Conservation (phyloP, 2,329 filamentous ascomycete genomes). For the Monosporascus sp. region DNA sequence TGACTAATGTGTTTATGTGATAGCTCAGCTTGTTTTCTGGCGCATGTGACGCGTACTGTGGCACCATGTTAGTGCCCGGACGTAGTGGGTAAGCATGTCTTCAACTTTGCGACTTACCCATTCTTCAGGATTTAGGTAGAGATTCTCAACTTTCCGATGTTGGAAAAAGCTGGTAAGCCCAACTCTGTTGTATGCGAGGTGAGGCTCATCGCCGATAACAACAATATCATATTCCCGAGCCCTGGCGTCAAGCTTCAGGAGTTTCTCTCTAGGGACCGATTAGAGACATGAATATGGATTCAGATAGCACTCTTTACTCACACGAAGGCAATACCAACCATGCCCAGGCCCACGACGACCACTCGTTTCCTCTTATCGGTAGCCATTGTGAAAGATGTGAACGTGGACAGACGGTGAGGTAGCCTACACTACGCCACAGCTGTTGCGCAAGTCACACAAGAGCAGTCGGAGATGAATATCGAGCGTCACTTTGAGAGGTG, state of each 20-base stretch:
- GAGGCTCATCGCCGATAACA: slow-evolving; percentile 82
- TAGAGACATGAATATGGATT: slow-evolving; percentile 1
- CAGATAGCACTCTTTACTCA: slow-evolving; percentile 39
- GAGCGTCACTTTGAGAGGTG: too few relatives aligned
- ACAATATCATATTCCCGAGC: slow-evolving; percentile 72
- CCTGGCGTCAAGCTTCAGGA: slow-evolving; percentile 78
- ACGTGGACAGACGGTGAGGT: neutral
- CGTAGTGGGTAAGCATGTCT: neutral
- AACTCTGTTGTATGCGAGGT: slow-evolving; percentile 88
- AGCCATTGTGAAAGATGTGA: slow-evolving; percentile 37
- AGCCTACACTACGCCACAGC: slow-evolving; percentile 9
- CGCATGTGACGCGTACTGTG: slow-evolving; percentile 59
- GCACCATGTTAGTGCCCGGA: neutral
- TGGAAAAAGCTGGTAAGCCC: slow-evolving; percentile 86
- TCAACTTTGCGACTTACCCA: slow-evolving; percentile 54
- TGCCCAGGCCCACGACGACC: slow-evolving; percentile 82
- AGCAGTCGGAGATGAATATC: too few relatives aligned
- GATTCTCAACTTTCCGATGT: slow-evolving; percentile 75
- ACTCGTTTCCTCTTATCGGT: slow-evolving; percentile 54
- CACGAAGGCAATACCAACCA: slow-evolving; percentile 90
- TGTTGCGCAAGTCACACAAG: neutral
- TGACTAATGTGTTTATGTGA: slow-evolving; percentile 70
- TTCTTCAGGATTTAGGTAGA: slow-evolving; percentile 81
- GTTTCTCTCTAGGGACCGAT: slow-evolving; percentile 63
- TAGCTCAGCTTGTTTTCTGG: slow-evolving; percentile 66